Base-by-base conservation (phyloP, 2,329 filamentous ascomycete genomes). In the Biscogniauxia sp. region DNA sequence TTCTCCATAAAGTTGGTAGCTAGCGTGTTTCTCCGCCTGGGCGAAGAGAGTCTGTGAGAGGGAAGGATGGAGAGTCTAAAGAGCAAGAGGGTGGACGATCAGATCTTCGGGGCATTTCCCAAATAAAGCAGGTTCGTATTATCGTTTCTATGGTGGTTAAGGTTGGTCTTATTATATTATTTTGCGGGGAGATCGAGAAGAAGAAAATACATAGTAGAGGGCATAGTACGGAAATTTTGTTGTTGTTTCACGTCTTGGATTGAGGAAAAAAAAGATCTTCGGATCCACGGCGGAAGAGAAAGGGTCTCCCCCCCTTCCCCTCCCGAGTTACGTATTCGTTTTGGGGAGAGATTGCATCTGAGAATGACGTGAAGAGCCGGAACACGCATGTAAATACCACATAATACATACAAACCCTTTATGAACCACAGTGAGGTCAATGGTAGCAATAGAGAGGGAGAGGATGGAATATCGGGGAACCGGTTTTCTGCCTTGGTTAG, bases 101-200 rank as follows among this genome's bases (percentile, higher is more conserved):
- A 26, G 52, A 64, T 64, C 58, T 50, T 61, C 61, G 51, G 59
- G 37, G 41, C 41, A 23, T 32, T 63, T 61, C 57, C 57, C 8
- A 32, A 60, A 60, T 37, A 58, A 28, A 57, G 58, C 28, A 61
- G 56, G 55, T 53, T 53, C 51, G 51, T 53, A 53, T 53, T 58
- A n/a, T 23, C 23, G 2, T 23, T 32, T 32, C 11, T 32, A 4
- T 32, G 6, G 6, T 32, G 2, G 11, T 32, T 32, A 5, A 9
- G 11, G 4, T 32, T 32, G 28, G 11, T 32, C 9, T 32, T 8
- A 32, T 32, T 32, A n/a, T n/a, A n/a, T 32, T 23, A 23, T 23
- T 23, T 23, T 23, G 28, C 28, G 28, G 28, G 28, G 28, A 32
- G 11, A 32, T 32, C 28, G 9, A 13, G 11, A 13, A 32, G 9